Conservation (phyloP, 345 rosid species). For the Eucalyptus pumila region DNA sequence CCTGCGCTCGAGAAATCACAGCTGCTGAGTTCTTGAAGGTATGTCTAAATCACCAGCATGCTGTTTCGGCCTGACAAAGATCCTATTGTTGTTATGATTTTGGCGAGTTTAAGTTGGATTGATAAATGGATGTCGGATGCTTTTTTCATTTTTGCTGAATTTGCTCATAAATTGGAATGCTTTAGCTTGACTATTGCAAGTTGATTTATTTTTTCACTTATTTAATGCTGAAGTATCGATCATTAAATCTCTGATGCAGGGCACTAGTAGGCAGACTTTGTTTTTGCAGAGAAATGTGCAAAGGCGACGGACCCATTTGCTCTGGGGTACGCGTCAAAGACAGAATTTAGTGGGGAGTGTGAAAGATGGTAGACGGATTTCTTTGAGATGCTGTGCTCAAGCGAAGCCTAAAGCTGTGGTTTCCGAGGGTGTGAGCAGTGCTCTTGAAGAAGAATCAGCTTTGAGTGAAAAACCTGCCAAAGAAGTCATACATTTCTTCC, state of each 20-base stretch:
- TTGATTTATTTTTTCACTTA: not conserved
- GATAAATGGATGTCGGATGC: not conserved
- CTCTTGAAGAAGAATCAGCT: conserved; percentile 29
- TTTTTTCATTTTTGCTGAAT: not conserved
- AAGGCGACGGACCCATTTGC: conserved; percentile 4
- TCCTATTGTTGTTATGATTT: not conserved
- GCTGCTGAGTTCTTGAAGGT: conserved; percentile 28
- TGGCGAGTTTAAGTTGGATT: not conserved
- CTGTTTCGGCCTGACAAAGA: not conserved
- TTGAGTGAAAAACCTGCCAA: conserved; percentile 44
- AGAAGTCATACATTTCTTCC: conserved; percentile 60
- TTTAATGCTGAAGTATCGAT: not conserved
- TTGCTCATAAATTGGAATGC: not conserved
- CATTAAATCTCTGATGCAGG: conserved; percentile 19
- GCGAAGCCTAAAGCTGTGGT: conserved; percentile 38
- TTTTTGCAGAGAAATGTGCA: conserved; percentile 23
- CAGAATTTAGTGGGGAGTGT: not conserved
- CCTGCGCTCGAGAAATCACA: conserved; percentile 16
- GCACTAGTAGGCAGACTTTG: conserved; percentile 41
- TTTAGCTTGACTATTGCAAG: not conserved
- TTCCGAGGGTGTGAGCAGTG: conserved; percentile 12
- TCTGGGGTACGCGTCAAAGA: conserved; percentile 28
- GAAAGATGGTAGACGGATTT: conserved; percentile 6
- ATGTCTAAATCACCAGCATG: not conserved
- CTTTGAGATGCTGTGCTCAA: conserved; percentile 43